Evolutionary conservation across 495 filamentous ascomycete genomes (phyloP), one percentile per base, ranked within the genome.

Genomic region (Thozetella sp.): DNA sequence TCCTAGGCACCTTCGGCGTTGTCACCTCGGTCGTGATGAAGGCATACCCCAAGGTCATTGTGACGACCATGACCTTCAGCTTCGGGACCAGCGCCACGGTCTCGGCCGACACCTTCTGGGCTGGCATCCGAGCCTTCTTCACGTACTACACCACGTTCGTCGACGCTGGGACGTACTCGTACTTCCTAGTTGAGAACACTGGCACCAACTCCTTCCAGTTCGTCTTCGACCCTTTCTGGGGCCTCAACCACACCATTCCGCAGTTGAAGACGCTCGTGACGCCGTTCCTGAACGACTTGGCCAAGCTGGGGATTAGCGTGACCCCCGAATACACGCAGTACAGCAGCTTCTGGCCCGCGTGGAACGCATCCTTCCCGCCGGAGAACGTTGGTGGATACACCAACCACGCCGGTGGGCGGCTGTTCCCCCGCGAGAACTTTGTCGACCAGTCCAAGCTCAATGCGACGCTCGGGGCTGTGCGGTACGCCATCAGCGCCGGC

Each of bases 351-450:
- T 77, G 80, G 64, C 70, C 73, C 9, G 80, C 73, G 15, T 84
- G 77, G 76, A 63, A 66, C 20, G 72, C 70, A 15, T 73, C 66
- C 22, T 84, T 83, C 61, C 75, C 78, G 2, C 72, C 80, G 6
- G 82, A 84, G 58, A 59, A 67, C 11, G 77, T 82, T 50, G 82
- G 73, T 13, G 67, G 62, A 0, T 66, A 70, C 22, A 63, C 68
- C 61, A 71, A 64, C 26, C 73, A 73, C 57, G 66, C 71, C 9
- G 82, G 72, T 13, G 78, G 75, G 13, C 82, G 83, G 19, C 77
- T 86, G 6, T 83, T 86, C 66, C 83, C 83, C 2, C 71, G 72
- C 19, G 71, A 67, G 15, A 81, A 83, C 65, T 86, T 76, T 67
- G 68, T 70, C 20, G 56, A 67, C 48, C 25, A 59, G 2, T 55